Evolutionary conservation across 164 flowering plant genomes (phyloP).

Genomic region (Buxus sempervirens): DNA sequence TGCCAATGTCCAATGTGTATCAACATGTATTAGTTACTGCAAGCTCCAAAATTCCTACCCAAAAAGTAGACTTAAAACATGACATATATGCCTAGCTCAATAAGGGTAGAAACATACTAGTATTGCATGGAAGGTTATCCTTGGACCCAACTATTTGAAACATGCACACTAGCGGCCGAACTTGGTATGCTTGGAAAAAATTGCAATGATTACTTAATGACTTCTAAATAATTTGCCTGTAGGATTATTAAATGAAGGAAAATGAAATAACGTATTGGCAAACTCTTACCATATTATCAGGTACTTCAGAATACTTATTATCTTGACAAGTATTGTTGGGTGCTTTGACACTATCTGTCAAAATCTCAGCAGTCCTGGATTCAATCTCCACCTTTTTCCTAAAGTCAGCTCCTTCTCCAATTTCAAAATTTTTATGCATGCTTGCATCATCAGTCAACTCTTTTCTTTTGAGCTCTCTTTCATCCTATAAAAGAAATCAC

Average conservation of each 20-base stretch:
- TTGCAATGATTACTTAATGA: not conserved
- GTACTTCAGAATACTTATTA: constrained; percentile 12
- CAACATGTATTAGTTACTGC: no score
- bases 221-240: not conserved
- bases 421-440: constrained; percentile 25
- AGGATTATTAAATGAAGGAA: not conserved
- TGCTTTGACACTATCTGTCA: constrained; percentile 16
- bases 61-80: no score
- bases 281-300: constrained; percentile 32
- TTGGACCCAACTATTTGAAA: no score
- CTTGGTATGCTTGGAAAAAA: no score
- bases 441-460: constrained; percentile 28
- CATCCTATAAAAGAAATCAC: constrained; percentile 37
- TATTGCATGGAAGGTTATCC: no score
- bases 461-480: constrained; percentile 25
- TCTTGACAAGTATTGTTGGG: constrained; percentile 19
- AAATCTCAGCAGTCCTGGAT: constrained; percentile 7
- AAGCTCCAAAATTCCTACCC: no score
- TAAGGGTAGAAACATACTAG: no score
- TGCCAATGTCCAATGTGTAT: no score
- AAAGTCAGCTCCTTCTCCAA: constrained; percentile 20
- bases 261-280: not conserved
- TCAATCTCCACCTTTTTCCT: constrained; percentile 20
- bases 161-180: no score
- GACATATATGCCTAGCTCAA: no score